Base-by-base conservation (phyloP, 495 filamentous ascomycete genomes). In the Xylaria scruposa region DNA sequence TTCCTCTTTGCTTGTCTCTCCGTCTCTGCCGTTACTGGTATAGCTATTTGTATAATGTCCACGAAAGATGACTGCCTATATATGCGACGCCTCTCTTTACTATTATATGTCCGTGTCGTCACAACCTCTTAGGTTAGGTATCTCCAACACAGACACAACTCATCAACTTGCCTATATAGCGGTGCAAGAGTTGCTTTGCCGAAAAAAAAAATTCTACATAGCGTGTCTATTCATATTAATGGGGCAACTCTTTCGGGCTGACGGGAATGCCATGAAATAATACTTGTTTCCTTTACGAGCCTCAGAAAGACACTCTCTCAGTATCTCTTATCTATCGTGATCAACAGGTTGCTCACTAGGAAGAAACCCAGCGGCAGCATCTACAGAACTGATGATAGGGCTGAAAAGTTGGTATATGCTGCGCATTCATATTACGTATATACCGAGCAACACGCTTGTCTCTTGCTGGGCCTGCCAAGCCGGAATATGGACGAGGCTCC, bases 391-490 rank as follows among this genome's bases (percentile, higher is more conserved):
- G 33, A 64, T 15, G 9, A 47, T 19, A 3, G 19, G 24, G 42
- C 19, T 36, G 7, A 8, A 8, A 51, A 51, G 15, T 60, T 61
- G 33, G 62, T 47, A 72, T 60, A 61, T 61, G 67, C n/a, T 13
- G 17, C 51, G 72, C 66, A 68, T 69, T 73, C 74, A 70, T 78
- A 78, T 76, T 78, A 78, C 70, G 74, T 78, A 76, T 73, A 72
- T 70, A 72, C 72, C 70, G 53, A 73, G 71, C 71, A 56, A 26
- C 38, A n/a, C 46, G 12, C 59, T n/a, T 15, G 60, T 59, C 58
- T 70, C 67, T 68, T 56, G 63, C 54, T 68, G 66, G 64, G 70
- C 67, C 53, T 63, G 68, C 64, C 53, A 44, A 56, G 62, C 46
- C 69, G 66, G 60, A 49, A 73, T 73, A 72, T 68, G 73, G 74